Evolutionary conservation across 2,329 filamentous ascomycete species (phyloP).

Genomic region (Boeremia exigua): DNA sequence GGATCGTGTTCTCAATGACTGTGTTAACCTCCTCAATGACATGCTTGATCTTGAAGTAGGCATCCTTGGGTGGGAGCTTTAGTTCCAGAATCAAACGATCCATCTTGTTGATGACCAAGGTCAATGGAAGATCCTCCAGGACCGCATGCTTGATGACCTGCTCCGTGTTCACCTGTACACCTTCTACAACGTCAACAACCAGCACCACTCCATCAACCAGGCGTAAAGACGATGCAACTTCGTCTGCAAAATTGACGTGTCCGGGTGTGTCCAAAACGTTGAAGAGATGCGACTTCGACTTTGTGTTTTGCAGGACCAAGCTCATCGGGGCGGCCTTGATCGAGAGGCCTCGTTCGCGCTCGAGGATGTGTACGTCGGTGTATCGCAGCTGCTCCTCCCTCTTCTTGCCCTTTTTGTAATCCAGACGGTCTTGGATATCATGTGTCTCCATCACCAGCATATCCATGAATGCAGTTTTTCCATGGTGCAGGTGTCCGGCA

Average conservation of each 20-base stretch:
- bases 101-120: constrained; percentile 95
- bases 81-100: constrained; percentile 93
- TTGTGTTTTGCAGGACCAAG: constrained; percentile 83
- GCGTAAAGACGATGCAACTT: constrained; percentile 86
- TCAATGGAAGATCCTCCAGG: constrained; percentile 85
- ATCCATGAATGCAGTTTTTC: constrained; percentile 98
- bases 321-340: constrained; percentile 96
- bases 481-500: constrained; percentile 92
- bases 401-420: constrained; percentile 80
- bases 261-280: constrained; percentile 96
- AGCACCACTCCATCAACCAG: constrained; percentile 91
- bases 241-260: constrained; percentile 98
- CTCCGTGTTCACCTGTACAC: constrained; percentile 98
- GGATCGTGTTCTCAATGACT: constrained; percentile 85
- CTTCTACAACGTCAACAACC: constrained; percentile 95
- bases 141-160: constrained; percentile 97
- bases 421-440: constrained; percentile 77
- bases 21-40: constrained; percentile 99
- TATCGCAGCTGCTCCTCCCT: constrained; percentile 91
- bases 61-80: constrained; percentile 90
- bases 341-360: constrained; percentile 87
- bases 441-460: constrained; percentile 98
- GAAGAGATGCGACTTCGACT: constrained; percentile 92
- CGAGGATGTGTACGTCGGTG: constrained; percentile 88
- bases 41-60: constrained; percentile 98